These are phyloP conservation scores for Pezicula rhizophila DNA, from an alignment of 2,329 filamentous ascomycete species.

Conservation along the genomic window DNA sequence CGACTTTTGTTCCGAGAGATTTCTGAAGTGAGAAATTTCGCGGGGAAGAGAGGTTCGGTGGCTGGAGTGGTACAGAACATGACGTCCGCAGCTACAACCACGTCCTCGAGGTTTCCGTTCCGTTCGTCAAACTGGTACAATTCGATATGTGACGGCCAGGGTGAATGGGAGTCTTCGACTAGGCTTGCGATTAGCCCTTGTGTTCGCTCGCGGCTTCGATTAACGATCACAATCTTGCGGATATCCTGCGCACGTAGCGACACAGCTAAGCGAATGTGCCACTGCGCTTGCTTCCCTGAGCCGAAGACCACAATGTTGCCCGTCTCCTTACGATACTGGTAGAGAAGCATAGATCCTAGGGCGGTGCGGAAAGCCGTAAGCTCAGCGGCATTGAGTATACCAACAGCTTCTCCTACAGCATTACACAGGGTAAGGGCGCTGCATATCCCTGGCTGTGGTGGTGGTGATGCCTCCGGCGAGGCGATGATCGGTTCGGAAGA, in stretches of 20 bases:
- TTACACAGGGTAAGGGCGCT: conserved; percentile 42
- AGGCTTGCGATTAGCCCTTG: conserved; percentile 47
- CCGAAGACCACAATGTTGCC: conserved; percentile 73
- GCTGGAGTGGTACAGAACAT: conserved; percentile 85
- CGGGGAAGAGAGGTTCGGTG: conserved; percentile 65
- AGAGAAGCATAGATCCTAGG: conserved; percentile 58
- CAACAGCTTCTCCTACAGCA: conserved; percentile 40
- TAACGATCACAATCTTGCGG: neutral
- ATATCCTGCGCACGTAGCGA: conserved; percentile 30
- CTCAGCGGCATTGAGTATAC: conserved; percentile 58
- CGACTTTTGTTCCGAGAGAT: conserved; percentile 64
- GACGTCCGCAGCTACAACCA: conserved; percentile 63
- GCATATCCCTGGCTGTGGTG: neutral
- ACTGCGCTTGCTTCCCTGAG: conserved; percentile 80
- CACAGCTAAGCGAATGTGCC: conserved; percentile 79
- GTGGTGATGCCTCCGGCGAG: too few relatives aligned
- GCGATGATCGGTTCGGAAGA: too few relatives aligned
- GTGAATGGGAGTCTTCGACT: conserved; percentile 72
- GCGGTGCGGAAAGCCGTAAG: conserved; percentile 73
- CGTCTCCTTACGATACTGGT: conserved; percentile 57
- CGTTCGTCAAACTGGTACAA: conserved; percentile 35
- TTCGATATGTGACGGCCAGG: conserved; percentile 52
- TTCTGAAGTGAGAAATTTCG: conserved; percentile 58
- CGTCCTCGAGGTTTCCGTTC: conserved; percentile 50
- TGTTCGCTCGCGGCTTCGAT: neutral